Evolutionary conservation across 352 stramenopile species (phyloP), one percentile per base, ranked within the genome.

Genomic region (Pythium myriotylum): DNA sequence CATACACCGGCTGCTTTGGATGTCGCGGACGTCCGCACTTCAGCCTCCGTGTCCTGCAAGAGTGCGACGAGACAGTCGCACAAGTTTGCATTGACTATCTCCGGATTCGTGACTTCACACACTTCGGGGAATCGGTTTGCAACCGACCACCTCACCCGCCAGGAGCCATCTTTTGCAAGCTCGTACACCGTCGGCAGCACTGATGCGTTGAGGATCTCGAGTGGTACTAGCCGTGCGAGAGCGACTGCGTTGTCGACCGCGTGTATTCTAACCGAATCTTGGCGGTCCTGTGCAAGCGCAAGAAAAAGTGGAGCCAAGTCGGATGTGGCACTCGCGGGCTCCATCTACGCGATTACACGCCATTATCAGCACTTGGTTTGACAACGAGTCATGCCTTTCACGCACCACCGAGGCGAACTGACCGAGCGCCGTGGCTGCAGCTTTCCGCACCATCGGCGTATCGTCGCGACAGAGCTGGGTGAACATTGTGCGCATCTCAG

Each of bases 111-210:
- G 3, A 90, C 94, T 42, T 89, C 74, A 41, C 95, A 97, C 10
- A 99, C 91, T 50, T 97, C 81, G 1, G 92, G 82, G 60, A 99
- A 99, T 48, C 98, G 97, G 46, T 98, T 97, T 9, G 96, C 97
- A 32, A 98, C 95, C 12, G 95, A 99, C 96, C 96, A 99, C 35
- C 97, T 86, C 32, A 99, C 97, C 54, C 97, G 90, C 97, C 97
- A 99, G 26, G 96, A 98, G n/a, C 91, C 93, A 76, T 99, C 97
- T 37, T 90, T 82, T 20, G 96, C 97, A 0, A 87, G 96, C 29
- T 95, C 86, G 24, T 98, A 88, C 41, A 98, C 87, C 0, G 95
- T 83, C 12, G 94, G 90, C 7, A 99, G 65, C 12, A 99, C 76
- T 41, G 95, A 77, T 7, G 88, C 74, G 4, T 86, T 76, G 35